Evolutionary conservation across 306 rosid species (phyloP).

Genomic region (Quercus berberidifolia): DNA sequence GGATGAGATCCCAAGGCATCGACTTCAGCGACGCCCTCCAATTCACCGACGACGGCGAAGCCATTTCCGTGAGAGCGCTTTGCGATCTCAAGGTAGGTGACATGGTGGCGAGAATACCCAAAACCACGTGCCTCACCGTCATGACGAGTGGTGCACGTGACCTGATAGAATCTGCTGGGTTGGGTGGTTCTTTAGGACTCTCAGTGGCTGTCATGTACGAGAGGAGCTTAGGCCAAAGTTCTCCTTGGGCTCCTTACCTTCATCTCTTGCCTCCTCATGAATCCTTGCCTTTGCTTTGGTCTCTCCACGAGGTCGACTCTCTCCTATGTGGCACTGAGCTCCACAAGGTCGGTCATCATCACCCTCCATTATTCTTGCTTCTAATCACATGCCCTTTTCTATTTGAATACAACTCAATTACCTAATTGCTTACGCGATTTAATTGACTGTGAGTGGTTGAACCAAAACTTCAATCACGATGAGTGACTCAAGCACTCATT

Average conservation of each 20-base stretch:
- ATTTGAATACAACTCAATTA: too few relatives aligned
- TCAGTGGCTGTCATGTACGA: constrained; percentile 81
- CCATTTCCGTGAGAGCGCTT: constrained; percentile 57
- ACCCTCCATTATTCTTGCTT: too few relatives aligned
- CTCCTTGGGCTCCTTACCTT: constrained; percentile 79
- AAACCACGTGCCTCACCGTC: constrained; percentile 69
- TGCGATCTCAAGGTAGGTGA: constrained; percentile 59
- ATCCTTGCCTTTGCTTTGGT: constrained; percentile 71
- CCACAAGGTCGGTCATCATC: constrained; percentile 46
- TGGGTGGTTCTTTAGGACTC: constrained; percentile 55
- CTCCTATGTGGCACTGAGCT: constrained; percentile 80
- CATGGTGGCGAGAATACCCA: constrained; percentile 77
- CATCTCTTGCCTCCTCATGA: constrained; percentile 60
- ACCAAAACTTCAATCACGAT: too few relatives aligned
- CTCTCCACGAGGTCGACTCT: constrained; percentile 43
- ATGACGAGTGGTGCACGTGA: constrained; percentile 55
- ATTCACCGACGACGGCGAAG: constrained; percentile 44
- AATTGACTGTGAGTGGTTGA: too few relatives aligned
- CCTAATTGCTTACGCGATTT: too few relatives aligned
- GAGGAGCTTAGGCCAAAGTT: constrained; percentile 57
- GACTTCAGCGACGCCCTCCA: constrained; percentile 59
- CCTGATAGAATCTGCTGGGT: constrained; percentile 43
- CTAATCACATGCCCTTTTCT: too few relatives aligned
- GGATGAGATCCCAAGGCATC: constrained; percentile 71
- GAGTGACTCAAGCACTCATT: too few relatives aligned